These are phyloP conservation scores for Apiotrichum domesticum DNA, from an alignment of 1,284 basidiomycete genomes.

Conservation along the genomic window DNA sequence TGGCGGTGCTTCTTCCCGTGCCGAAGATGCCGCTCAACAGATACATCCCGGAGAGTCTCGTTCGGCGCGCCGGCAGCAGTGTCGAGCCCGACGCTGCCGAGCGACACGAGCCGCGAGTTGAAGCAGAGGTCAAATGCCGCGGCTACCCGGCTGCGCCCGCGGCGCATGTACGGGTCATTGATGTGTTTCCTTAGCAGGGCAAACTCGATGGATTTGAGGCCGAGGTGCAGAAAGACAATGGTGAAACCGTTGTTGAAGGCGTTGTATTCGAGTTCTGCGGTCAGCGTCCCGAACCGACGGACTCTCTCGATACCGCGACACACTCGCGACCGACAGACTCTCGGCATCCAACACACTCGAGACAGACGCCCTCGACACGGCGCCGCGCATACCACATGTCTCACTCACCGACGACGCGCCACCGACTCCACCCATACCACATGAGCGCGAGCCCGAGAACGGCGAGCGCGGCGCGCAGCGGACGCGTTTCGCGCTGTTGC, in stretches of 20 bases:
- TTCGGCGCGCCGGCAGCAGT: slow-evolving; percentile 2
- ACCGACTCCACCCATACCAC: slow-evolving; percentile 16
- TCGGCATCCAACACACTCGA: too few species aligned
- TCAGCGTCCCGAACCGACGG: background rate
- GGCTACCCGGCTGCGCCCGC: slow-evolving; percentile 16
- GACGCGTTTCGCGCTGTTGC: slow-evolving; percentile 14
- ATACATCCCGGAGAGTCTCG: background rate
- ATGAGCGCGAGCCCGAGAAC: slow-evolving; percentile 21
- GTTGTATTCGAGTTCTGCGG: slow-evolving; percentile 27
- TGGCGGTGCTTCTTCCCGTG: background rate
- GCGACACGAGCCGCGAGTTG: slow-evolving; percentile 36
- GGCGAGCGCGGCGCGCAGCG: slow-evolving; percentile 19
- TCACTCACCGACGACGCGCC: slow-evolving; percentile 29
- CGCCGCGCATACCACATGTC: background rate
- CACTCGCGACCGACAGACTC: too few species aligned
- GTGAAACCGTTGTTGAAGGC: slow-evolving; percentile 31
- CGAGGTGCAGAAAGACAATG: slow-evolving; percentile 28
- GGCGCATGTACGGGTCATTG: slow-evolving; percentile 26
- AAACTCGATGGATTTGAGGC: slow-evolving; percentile 33
- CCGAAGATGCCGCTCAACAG: background rate
- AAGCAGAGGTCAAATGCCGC: slow-evolving; percentile 28
- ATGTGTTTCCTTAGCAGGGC: slow-evolving; percentile 25
- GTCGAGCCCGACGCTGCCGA: slow-evolving; percentile 24
- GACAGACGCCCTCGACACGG: too few species aligned
- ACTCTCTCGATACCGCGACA: too few species aligned